Percentiles rank a stretch among this genome's conserved stretches.
Evolutionary conservation across 2,329 filamentous ascomycete genomes (phyloP).

Genomic region (Neofusicoccum laricinum): DNA sequence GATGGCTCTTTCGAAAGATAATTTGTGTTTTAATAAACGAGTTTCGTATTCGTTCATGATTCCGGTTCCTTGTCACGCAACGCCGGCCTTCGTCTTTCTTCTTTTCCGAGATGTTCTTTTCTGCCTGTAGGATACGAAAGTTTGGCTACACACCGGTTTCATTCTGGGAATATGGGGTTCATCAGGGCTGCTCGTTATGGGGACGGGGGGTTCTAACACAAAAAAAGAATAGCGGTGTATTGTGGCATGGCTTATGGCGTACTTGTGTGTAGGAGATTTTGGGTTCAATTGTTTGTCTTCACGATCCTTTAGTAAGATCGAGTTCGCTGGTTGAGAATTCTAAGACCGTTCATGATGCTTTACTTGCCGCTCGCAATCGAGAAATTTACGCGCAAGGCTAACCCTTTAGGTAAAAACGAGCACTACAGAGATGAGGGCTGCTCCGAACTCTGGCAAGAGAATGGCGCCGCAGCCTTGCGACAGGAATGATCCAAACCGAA

Average conservation of each 20-base stretch:
- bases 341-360: background rate
- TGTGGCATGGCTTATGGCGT: conserved; percentile 6
- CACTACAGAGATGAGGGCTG: no score
- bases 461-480: no score
- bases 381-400: no score
- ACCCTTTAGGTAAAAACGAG: no score
- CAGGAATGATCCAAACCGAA: no score
- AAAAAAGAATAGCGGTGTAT: conserved; percentile 5
- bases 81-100: background rate
- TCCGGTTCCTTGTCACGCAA: background rate
- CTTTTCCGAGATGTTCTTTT: background rate
- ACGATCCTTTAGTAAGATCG: background rate
- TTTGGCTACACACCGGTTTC: background rate
- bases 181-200: background rate
- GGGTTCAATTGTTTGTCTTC: background rate
- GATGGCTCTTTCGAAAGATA: background rate
- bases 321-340: background rate
- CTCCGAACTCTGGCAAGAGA: no score
- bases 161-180: background rate
- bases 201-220: background rate
- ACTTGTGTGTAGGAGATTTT: background rate
- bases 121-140: background rate
- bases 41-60: background rate
- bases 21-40: background rate
- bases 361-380: no score